Conservation (phyloP, 2,329 filamentous ascomycete species). For the Beauveria varroae region DNA sequence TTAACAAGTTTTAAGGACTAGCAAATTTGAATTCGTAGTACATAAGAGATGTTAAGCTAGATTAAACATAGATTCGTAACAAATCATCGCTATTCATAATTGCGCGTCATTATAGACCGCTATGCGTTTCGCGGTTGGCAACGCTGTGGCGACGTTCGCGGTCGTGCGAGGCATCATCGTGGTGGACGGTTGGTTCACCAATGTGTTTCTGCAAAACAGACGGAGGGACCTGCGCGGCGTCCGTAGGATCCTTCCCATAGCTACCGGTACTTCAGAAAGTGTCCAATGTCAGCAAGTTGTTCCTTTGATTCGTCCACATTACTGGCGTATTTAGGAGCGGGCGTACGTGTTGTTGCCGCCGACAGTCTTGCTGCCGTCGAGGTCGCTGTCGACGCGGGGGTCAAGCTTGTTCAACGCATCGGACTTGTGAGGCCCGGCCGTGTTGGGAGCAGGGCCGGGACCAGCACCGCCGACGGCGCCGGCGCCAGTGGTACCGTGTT, state of each 20-base stretch:
- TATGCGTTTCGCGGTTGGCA: conserved; percentile 40
- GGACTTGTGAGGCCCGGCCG: conserved; percentile 38
- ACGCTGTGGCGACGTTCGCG: conserved; percentile 39
- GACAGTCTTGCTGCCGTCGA: conserved; percentile 46
- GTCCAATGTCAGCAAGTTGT: not conserved
- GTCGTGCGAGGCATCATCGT: conserved; percentile 35
- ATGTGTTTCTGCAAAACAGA: conserved; percentile 42
- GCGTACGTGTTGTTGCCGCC: conserved; percentile 44
- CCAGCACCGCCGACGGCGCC: conserved; percentile 16
- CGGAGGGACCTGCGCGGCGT: conserved; percentile 50
- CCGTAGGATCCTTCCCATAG: conserved; percentile 36
- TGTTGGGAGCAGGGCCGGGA: conserved; percentile 26
- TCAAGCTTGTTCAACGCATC: conserved; percentile 49
- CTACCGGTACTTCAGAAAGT: not conserved
- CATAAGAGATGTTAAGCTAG: not conserved
- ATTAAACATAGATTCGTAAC: conserved; percentile 4
- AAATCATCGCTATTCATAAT: conserved; percentile 5
- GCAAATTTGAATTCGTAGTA: not conserved
- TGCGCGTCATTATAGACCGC: conserved; percentile 32
- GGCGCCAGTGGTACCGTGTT: conserved; percentile 29
- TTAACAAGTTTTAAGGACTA: not conserved
- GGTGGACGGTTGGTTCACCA: conserved; percentile 37
- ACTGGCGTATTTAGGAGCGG: conserved; percentile 27
- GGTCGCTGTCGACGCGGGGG: conserved; percentile 47
- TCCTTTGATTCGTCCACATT: not conserved